Base-by-base conservation (phyloP, 805 yeast genomes). In the Lachancea fermentati region DNA sequence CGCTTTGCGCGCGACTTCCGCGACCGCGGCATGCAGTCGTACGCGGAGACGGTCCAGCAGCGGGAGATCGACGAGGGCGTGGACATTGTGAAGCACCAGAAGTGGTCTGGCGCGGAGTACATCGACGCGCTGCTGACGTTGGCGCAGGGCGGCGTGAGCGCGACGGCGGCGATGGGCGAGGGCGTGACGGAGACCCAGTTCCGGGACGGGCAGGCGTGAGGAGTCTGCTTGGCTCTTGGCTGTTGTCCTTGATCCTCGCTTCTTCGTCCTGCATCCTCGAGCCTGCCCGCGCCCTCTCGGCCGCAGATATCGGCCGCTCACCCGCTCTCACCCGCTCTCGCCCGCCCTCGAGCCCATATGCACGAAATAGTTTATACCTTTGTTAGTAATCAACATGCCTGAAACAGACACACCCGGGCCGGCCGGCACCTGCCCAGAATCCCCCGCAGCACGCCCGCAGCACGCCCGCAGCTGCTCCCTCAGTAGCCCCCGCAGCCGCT, bases 91-190 rank as follows among this genome's bases (percentile, higher is more conserved):
- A 91, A 88, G 74, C 97, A 91, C 67, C 97, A 91, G 68, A 87
- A 89, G 67, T 91, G 97, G 97, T 87, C 96, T 32, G 97, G 97
- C 62, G 97, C 97, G 22, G 95, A 86, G 68, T 89, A 87, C 71
- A 83, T 91, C 59, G 97, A 91, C 66, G 81, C 86, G 45, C 72
- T 91, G 58, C 79, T 91, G 65, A 88, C 82, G 66, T 72, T 87
- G 67, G 93, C 88, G 18, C 81, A 93, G 42, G 97, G 97, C 56
- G 97, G 97, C 69, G 84, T 89, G 43, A 75, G 89, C 37, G 82
- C 95, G 14, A 91, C 97, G 36, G 95, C 97, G 51, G 97, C 97
- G 36, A 91, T 91, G 97, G 97, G 97, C 60, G 82, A 82, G 47
- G 97, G 97, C 72, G 97, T 91, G 51, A 91, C 97, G 41, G 97